Percentiles rank a stretch among this genome's conserved stretches.
phyloP scores from a whole-genome alignment of 257 asterid species.

The Paulownia fortunei region DNA sequence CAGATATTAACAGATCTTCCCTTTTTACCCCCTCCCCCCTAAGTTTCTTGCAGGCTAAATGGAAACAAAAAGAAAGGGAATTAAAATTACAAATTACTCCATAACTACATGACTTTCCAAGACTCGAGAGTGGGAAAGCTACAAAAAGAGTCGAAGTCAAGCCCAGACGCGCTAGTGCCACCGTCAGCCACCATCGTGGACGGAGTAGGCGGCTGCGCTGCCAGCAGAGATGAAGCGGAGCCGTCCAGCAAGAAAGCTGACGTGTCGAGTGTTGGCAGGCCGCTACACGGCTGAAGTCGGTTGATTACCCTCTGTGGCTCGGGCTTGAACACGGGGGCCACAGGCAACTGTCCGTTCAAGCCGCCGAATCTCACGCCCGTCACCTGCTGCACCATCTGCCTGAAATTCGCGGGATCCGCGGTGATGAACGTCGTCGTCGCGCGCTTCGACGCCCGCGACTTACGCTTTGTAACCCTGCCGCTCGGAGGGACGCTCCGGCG shows the following conservation, averaged over 20 bases:
- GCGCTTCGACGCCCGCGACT: slow-evolving; percentile 79
- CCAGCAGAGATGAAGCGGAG: slow-evolving; percentile 30
- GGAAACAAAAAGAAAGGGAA: slow-evolving; percentile 22
- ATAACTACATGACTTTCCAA: slow-evolving; percentile 59
- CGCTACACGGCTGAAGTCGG: slow-evolving; percentile 40
- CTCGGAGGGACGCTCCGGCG: slow-evolving; percentile 43
- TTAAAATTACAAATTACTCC: slow-evolving; percentile 37
- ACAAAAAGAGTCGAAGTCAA: slow-evolving; percentile 57
- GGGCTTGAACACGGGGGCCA: slow-evolving; percentile 54
- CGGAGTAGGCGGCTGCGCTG: slow-evolving; percentile 37
- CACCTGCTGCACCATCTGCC: slow-evolving; percentile 96
- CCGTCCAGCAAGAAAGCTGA: slow-evolving; percentile 58
- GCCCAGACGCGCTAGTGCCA: slow-evolving; percentile 40
- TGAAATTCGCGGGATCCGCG: slow-evolving; percentile 85
- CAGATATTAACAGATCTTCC: slow-evolving; percentile 48
- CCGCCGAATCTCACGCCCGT: slow-evolving; percentile 71
- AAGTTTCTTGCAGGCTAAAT: slow-evolving; percentile 27
- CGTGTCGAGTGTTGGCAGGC: slow-evolving; percentile 63
- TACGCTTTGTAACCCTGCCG: slow-evolving; percentile 72
- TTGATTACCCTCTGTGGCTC: slow-evolving; percentile 57
- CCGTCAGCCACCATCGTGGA: slow-evolving; percentile 29
- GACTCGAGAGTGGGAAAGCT: slow-evolving; percentile 95
- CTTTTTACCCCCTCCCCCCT: slow-evolving; percentile 48
- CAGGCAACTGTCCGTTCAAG: slow-evolving; percentile 37
- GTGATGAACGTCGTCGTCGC: slow-evolving; percentile 77